These are phyloP conservation scores for Myriangium duriaei DNA, from an alignment of 2,329 filamentous ascomycete genomes.

Conservation along the genomic window DNA sequence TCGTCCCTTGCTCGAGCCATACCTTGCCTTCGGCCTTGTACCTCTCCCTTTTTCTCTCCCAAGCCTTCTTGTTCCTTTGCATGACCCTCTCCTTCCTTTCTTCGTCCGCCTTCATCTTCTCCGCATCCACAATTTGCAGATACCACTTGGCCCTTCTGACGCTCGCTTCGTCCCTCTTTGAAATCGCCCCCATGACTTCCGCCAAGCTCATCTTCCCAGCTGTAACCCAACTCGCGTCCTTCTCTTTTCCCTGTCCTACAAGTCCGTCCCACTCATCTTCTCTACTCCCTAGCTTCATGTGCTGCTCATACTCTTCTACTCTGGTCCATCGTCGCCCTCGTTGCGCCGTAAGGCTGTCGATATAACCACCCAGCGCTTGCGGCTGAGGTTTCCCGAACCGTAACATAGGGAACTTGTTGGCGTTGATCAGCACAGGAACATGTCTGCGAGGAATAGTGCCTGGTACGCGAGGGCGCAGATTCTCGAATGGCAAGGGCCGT, in stretches of 20 bases:
- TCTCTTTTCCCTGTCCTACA: constrained; percentile 15
- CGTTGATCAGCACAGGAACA: constrained; percentile 46
- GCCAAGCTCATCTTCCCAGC: constrained; percentile 14
- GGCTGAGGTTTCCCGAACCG: constrained; percentile 56
- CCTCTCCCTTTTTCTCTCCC: constrained; percentile 10
- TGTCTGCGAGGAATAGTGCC: background rate
- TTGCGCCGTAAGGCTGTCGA: constrained; percentile 39
- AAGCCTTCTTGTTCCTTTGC: constrained; percentile 10
- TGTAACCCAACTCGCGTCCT: constrained; percentile 21
- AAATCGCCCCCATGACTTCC: constrained; percentile 9
- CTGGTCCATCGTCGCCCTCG: constrained; percentile 32
- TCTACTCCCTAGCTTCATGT: constrained; percentile 25
- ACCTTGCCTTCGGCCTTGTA: constrained; percentile 1
- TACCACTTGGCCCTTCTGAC: constrained; percentile 28
- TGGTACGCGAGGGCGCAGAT: background rate
- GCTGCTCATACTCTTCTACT: constrained; percentile 30
- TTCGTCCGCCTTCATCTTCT: constrained; percentile 31
- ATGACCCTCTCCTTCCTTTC: constrained; percentile 20
- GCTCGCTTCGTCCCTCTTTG: constrained; percentile 18
- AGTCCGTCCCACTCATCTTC: constrained; percentile 40
- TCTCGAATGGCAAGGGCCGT: background rate
- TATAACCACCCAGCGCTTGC: constrained; percentile 41
- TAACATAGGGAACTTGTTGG: constrained; percentile 50
- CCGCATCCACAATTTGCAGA: constrained; percentile 35
- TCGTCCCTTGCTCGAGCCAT: background rate